These are phyloP conservation scores for Aspergillus biplanus DNA, from an alignment of 495 filamentous ascomycete species.

Conservation along the genomic window DNA sequence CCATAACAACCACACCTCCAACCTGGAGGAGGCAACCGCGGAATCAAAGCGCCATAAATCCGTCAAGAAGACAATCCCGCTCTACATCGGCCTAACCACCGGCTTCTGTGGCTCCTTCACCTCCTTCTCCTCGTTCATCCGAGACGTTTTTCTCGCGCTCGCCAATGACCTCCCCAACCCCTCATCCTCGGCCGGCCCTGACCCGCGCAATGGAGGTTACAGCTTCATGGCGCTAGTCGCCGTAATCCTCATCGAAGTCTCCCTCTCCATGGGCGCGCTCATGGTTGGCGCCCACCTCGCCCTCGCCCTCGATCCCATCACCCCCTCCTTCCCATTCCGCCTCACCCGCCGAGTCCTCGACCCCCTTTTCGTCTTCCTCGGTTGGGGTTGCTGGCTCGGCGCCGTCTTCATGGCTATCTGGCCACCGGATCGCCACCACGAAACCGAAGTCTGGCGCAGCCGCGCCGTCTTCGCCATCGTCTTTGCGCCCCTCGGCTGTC, in stretches of 20 bases:
- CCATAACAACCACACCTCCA: not conserved
- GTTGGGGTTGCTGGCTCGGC: conserved; percentile 76
- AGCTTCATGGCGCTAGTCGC: conserved; percentile 79
- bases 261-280: conserved; percentile 69
- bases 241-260: conserved; percentile 68
- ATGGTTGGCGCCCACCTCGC: conserved; percentile 80
- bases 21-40: conserved; percentile 20
- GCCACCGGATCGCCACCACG: conserved; percentile 64
- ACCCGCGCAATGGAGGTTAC: conserved; percentile 72
- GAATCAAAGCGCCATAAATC: conserved; percentile 53
- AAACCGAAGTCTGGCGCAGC: conserved; percentile 64
- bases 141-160: conserved; percentile 82
- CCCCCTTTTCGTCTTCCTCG: conserved; percentile 61
- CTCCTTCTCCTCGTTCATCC: conserved; percentile 87
- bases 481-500: conserved; percentile 83
- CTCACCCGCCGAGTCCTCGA: conserved; percentile 66
- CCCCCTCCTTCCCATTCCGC: conserved; percentile 60
- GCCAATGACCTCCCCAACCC: conserved; percentile 71
- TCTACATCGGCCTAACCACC: conserved; percentile 90
- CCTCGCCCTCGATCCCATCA: conserved; percentile 57
- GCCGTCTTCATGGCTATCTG: conserved; percentile 73
- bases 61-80: conserved; percentile 79
- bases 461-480: conserved; percentile 75
- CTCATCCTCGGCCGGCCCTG: conserved; percentile 25
- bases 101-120: conserved; percentile 95